Evolutionary conservation across 2,329 filamentous ascomycete species (phyloP).

Genomic region (Arthrobotrys entomopaga): DNA sequence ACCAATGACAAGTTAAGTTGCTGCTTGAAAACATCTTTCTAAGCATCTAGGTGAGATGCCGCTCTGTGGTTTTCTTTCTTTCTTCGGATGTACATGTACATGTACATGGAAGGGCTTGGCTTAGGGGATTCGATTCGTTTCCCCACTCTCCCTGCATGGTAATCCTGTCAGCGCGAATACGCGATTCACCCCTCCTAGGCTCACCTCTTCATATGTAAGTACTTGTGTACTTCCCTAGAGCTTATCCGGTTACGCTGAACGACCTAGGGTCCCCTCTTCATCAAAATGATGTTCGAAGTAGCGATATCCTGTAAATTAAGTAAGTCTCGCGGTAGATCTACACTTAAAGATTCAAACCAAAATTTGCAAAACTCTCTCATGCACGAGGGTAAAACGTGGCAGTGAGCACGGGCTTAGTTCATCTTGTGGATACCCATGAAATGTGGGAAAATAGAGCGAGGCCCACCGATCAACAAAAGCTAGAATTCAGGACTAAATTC

Average conservation of each 20-base stretch:
- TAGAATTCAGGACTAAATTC: not conserved
- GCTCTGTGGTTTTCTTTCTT: constrained; percentile 1
- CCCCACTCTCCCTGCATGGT: constrained; percentile 16
- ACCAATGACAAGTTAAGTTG: not conserved
- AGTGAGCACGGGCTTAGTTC: constrained; percentile 3
- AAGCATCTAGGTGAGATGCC: constrained; percentile 16
- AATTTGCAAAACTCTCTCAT: not conserved
- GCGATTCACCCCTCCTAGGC: constrained; percentile 4
- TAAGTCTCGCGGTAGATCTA: too few species aligned
- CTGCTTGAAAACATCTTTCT: not conserved
- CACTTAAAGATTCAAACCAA: too few species aligned
- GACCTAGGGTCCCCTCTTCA: not conserved
- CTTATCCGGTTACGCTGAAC: not conserved
- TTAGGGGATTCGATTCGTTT: not conserved
- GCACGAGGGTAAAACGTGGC: constrained; percentile 39
- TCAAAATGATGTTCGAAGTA: not conserved
- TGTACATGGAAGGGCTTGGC: too few species aligned
- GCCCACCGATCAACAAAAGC: too few species aligned
- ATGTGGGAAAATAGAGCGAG: too few species aligned
- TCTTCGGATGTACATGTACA: not conserved
- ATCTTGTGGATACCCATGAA: not conserved
- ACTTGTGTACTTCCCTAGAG: not conserved
- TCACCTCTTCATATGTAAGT: too few species aligned
- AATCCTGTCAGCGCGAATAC: constrained; percentile 24
- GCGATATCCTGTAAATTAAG: too few species aligned